Base-by-base conservation (phyloP, 306 rosid species). In the Begonia peltatifolia region DNA sequence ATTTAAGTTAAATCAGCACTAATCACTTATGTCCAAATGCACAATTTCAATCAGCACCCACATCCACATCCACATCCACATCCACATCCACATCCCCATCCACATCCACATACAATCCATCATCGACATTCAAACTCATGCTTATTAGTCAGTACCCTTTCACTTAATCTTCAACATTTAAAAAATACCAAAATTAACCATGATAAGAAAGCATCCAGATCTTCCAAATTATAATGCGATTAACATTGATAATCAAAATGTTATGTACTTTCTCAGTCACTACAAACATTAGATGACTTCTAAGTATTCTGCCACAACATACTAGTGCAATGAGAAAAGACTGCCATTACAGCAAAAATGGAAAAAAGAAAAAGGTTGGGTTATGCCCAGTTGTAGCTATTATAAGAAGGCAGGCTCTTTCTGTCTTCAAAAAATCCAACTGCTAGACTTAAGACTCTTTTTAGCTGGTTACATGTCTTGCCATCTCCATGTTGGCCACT, bases 381-480 rank as follows among this genome's bases (percentile, higher is more conserved):
- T 59, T 68, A 62, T 58, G 69, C 76, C 68, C 67, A 72, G 55
- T 63, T 51, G 71, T 75, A 30, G 78, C 84, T 12, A 73, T 72
- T 69, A 76, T 77, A 63, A 76, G 79, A 74, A 64, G 71, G 77
- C 85, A 79, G 75, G 75, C 72, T 92, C 38, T 30, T 76, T 73
- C 68, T 79, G 76, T 68, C 84, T 74, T 84, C 87, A 73, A 73
- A 75, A 78, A 76, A 73, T 79, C 77, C 84, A 82, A 79, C 80
- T 72, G 76, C 94, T 76, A 67, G 66, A 73, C 78, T 63, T 63
- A 71, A 75, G 71, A 81, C 74, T 60, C 79, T 77, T 72, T 61
- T 66, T 71, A 74, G 78, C 74, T 64, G 74, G 86, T 70, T 68
- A 74, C 65, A 71, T 63, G 68, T 63, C 76, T 74, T 69, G 81